phyloP scores from a whole-genome alignment of 345 rosid species.

The Bretschneidera sinensis region DNA sequence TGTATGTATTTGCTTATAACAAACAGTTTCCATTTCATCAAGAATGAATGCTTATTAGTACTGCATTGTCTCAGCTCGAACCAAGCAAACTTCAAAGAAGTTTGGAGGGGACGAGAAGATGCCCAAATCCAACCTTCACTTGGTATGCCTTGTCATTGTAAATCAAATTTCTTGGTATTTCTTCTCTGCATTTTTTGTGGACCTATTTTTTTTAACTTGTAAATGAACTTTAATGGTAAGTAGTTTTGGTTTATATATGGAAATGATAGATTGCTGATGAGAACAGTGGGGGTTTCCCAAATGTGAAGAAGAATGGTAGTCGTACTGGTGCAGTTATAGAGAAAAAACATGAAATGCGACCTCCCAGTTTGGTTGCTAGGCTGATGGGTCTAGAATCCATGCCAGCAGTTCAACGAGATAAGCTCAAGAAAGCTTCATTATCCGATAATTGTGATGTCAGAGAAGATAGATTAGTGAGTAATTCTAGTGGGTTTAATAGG shows the following conservation, averaged over 20 bases:
- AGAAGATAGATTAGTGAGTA: conserved; percentile 19
- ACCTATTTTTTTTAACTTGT: too few relatives aligned
- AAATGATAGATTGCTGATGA: conserved; percentile 72
- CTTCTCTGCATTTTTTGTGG: too few relatives aligned
- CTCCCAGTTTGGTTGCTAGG: conserved; percentile 87
- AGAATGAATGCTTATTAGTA: not conserved
- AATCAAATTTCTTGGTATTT: not conserved
- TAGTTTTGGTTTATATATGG: conserved; percentile 12
- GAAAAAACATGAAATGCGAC: conserved; percentile 56
- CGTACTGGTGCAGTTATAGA: conserved; percentile 23
- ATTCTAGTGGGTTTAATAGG: conserved; percentile 12
- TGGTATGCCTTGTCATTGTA: conserved; percentile 42
- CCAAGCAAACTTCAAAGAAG: conserved; percentile 53
- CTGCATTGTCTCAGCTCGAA: conserved; percentile 36
- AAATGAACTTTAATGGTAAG: not conserved
- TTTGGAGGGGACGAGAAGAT: conserved; percentile 79
- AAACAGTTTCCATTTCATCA: not conserved
- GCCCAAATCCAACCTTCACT: conserved; percentile 69
- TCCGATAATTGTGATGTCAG: conserved; percentile 25
- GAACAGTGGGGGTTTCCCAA: conserved; percentile 67
- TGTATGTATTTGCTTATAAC: not conserved
- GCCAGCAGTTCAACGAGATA: conserved; percentile 55
- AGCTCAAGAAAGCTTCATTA: conserved; percentile 39
- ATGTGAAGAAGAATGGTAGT: conserved; percentile 38
- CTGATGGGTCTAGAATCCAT: conserved; percentile 94